These are phyloP conservation scores for Bipolaris oryzae DNA, from an alignment of 2,329 filamentous ascomycete genomes.

Conservation along the genomic window DNA sequence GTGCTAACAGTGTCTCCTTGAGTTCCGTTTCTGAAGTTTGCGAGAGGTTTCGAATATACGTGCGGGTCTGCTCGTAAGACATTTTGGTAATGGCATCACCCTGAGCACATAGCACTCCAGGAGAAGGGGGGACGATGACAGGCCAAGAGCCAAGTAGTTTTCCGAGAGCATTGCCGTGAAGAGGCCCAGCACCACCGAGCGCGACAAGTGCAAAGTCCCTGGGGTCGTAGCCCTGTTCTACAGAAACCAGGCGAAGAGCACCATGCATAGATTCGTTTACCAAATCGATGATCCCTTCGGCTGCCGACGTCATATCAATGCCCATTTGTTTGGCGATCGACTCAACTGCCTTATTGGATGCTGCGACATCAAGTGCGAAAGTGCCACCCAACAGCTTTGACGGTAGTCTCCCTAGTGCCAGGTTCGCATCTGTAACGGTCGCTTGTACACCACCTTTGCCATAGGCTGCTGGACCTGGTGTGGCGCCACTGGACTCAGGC, in stretches of 20 bases:
- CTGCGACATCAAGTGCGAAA: slow-evolving; percentile 53
- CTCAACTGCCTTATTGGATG: slow-evolving; percentile 52
- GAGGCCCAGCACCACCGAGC: slow-evolving; percentile 58
- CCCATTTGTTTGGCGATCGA: slow-evolving; percentile 55
- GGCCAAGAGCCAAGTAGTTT: slow-evolving; percentile 58
- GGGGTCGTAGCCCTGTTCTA: slow-evolving; percentile 60
- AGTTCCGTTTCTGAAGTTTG: slow-evolving; percentile 47
- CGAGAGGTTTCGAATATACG: slow-evolving; percentile 53
- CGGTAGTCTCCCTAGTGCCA: slow-evolving; percentile 57
- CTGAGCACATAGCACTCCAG: slow-evolving; percentile 58
- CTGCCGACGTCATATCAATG: slow-evolving; percentile 51
- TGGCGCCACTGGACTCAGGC: slow-evolving; percentile 57
- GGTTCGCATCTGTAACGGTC: slow-evolving; percentile 59
- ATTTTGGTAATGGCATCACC: slow-evolving; percentile 59
- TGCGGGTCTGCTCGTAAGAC: slow-evolving; percentile 55
- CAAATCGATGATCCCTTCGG: slow-evolving; percentile 57
- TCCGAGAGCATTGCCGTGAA: slow-evolving; percentile 59
- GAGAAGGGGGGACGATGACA: slow-evolving; percentile 59
- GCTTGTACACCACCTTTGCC: slow-evolving; percentile 54
- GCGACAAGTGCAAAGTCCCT: slow-evolving; percentile 59
- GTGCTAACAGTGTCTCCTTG: slow-evolving; percentile 36
- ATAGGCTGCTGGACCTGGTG: slow-evolving; percentile 58
- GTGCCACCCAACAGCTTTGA: slow-evolving; percentile 54
- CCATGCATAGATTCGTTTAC: slow-evolving; percentile 61
- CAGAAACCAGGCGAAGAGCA: slow-evolving; percentile 57